Percentiles rank a stretch among this genome's conserved stretches.
Conservation (phyloP, 495 filamentous ascomycete species). For the Aspergillus biplanus region DNA sequence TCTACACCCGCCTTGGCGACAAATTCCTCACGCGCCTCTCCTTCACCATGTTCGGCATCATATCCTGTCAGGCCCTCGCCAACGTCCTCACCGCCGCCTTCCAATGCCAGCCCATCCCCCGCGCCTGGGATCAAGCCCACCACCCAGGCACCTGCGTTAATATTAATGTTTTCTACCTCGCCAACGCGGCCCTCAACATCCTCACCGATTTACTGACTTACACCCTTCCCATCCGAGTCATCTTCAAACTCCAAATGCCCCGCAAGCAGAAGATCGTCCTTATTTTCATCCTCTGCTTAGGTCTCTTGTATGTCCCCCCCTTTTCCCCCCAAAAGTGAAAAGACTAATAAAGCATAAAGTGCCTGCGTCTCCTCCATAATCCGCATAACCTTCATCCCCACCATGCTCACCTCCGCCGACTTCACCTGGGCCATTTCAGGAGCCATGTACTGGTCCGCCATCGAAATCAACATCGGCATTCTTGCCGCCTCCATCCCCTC, state of each 20-base stretch:
- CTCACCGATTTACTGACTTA: constrained; percentile 56
- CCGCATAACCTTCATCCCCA: constrained; percentile 45
- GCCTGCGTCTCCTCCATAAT: constrained; percentile 48
- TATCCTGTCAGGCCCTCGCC: constrained; percentile 35
- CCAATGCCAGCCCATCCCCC: constrained; percentile 40
- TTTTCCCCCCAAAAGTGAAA: not conserved
- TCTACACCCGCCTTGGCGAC: constrained; percentile 46
- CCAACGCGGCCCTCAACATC: constrained; percentile 54
- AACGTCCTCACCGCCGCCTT: constrained; percentile 44
- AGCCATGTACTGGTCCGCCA: constrained; percentile 50
- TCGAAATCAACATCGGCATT: constrained; percentile 49
- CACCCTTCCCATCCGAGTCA: constrained; percentile 46
- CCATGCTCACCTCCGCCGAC: constrained; percentile 41
- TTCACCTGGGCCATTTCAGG: constrained; percentile 44
- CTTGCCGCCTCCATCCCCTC: constrained; percentile 46
- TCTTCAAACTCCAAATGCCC: constrained; percentile 40
- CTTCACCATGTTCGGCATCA: constrained; percentile 37
- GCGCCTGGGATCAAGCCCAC: constrained; percentile 34
- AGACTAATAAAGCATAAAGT: constrained; percentile 20
- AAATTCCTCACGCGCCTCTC: constrained; percentile 35
- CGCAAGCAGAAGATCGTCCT: constrained; percentile 43
- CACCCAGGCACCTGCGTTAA: constrained; percentile 46
- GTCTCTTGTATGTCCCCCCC: constrained; percentile 41
- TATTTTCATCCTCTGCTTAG: constrained; percentile 40
- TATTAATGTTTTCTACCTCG: constrained; percentile 49